phyloP scores from a whole-genome alignment of 208 protist species.

The Trypanosoma boissoni region DNA sequence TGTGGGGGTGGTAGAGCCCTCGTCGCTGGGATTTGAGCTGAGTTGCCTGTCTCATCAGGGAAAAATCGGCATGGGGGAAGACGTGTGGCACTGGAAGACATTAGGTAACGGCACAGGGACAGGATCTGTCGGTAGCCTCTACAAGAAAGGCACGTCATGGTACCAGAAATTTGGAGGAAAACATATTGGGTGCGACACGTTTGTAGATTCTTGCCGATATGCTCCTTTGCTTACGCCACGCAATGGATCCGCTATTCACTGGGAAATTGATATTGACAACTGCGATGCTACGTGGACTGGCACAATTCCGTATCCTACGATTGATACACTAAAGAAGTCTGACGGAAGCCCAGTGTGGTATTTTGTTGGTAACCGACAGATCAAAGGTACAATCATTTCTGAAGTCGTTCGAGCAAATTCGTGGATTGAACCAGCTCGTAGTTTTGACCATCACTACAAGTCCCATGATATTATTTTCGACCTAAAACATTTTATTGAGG shows the following conservation, averaged over 20 bases:
- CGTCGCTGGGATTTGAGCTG: conserved; percentile 60
- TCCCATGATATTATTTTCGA: conserved; percentile 61
- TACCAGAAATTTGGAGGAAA: conserved; percentile 89
- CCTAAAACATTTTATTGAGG: conserved; percentile 53
- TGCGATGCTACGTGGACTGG: conserved; percentile 82
- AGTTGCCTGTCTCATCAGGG: conserved; percentile 64
- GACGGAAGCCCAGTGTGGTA: conserved; percentile 48
- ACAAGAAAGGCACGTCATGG: conserved; percentile 61
- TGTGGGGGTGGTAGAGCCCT: conserved; percentile 28
- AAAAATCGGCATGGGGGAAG: conserved; percentile 49
- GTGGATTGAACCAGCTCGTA: conserved; percentile 47
- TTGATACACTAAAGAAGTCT: conserved; percentile 36
- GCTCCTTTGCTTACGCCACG: conserved; percentile 69
- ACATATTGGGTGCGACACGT: conserved; percentile 74
- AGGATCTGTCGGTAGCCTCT: conserved; percentile 54
- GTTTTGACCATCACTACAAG: conserved; percentile 43
- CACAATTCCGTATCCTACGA: conserved; percentile 49
- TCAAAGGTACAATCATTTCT: conserved; percentile 65
- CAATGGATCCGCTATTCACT: conserved; percentile 26
- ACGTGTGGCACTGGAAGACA: conserved; percentile 70
- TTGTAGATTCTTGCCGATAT: conserved; percentile 69
- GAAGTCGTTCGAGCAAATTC: conserved; percentile 63
- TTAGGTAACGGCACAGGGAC: conserved; percentile 38
- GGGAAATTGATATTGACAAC: conserved; percentile 73
- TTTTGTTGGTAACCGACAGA: conserved; percentile 42